Evolutionary conservation across 371 early-diverging fungal genomes (phyloP).

Genomic region (Lichtheimia ramosa): DNA sequence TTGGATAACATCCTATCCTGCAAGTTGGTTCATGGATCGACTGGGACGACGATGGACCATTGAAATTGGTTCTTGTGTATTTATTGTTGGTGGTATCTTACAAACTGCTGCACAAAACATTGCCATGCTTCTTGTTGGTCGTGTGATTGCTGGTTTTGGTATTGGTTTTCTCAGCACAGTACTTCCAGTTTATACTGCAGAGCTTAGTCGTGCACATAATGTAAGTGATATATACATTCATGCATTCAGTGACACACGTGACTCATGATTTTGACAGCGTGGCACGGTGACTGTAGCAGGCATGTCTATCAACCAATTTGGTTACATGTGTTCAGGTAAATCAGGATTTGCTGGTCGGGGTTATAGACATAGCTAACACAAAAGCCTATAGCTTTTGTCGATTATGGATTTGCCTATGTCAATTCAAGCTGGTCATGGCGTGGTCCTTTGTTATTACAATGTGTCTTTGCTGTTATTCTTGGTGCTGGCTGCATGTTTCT

Average conservation of each 20-base stretch:
- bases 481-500: conserved; percentile 39
- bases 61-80: conserved; percentile 41
- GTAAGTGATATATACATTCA: conserved; percentile 17
- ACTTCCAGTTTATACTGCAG: conserved; percentile 50
- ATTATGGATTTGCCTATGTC: conserved; percentile 34
- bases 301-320: conserved; percentile 43
- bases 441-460: conserved; percentile 45
- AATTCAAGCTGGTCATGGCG: conserved; percentile 38
- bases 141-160: conserved; percentile 51
- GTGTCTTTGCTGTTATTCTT: conserved; percentile 47
- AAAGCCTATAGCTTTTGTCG: conserved; percentile 30
- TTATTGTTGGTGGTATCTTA: conserved; percentile 48
- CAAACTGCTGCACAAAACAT: conserved; percentile 33
- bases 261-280: conserved; percentile 16
- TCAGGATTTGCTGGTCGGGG: neutral
- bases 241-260: neutral
- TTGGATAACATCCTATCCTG: conserved; percentile 32
- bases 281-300: conserved; percentile 40
- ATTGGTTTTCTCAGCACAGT: conserved; percentile 49
- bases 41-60: conserved; percentile 51
- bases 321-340: conserved; percentile 35
- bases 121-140: conserved; percentile 34
- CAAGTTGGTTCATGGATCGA: conserved; percentile 39
- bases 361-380: neutral
- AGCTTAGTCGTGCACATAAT: conserved; percentile 47